Base-by-base conservation (phyloP, 495 filamentous ascomycete species). In the Daldinia decipiens region DNA sequence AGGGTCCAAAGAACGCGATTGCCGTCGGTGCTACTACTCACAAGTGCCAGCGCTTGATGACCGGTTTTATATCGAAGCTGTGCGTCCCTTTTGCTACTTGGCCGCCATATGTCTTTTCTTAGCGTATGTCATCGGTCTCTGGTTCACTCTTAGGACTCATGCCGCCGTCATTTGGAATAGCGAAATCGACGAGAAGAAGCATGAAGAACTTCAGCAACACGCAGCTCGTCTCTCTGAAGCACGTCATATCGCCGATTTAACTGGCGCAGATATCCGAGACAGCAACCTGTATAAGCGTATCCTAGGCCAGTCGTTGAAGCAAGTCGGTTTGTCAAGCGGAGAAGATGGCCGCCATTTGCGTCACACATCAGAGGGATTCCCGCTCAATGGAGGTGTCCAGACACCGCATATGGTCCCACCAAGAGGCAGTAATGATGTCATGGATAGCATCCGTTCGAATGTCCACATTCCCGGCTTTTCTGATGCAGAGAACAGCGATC, bases 131-230 rank as follows among this genome's bases (percentile, higher is more conserved):
- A 95, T 98, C 68, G 95, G 95, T 15, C 83, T 98, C 31, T 93
- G 94, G 89, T 99, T 99, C 78, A 99, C 95, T 5, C 87, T 99
- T 5, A 85, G 96, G 66, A 99, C 95, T 2, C 95, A 99, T 77
- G 95, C 95, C 4, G 95, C 95, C 17, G 90, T 97, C 34, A 99
- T 99, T 63, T 99, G 95, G 95, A 94, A 93, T 74, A 90, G 82
- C 27, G 93, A 97, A 67, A 75, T 86, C 3, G 94, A 98, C 47
- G 93, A 97, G 79, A 97, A 96, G 82, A 92, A 91, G 67, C 78
- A 81, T 34, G 82, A 86, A 54, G 81, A 86, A 29, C 58, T 76
- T n/a, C 70, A 72, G 50, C 61, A 62, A 29, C 78, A 73, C 17
- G 31, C 78, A 31, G 65, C 79, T 32, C 76, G 78, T 13, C 71